Base-by-base conservation (phyloP, 179 eudicot genomes). In the Heliamphora pulchella region DNA sequence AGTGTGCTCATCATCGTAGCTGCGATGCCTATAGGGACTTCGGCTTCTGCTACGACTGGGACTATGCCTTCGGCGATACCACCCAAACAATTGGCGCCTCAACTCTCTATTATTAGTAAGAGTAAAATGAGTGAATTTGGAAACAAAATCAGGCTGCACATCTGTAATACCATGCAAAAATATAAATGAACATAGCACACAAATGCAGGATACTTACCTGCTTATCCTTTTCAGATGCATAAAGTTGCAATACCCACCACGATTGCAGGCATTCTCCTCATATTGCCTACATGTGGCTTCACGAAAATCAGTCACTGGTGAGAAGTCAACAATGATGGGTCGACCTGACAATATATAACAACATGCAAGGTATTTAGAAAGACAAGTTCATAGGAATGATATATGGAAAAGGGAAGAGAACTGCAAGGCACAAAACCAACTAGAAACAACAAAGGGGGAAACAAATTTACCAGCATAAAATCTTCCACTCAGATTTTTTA, bases 241-340 rank as follows among this genome's bases (percentile, higher is more conserved):
- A 81, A 94, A 94, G 80, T 94, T 94, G 88, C 97, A 94, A 71
- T 91, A 94, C 54, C 98, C 98, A 82, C 97, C 98, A 59, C 98
- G 88, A 71, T 89, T 91, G 89, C 98, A 94, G n/a, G 89, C 91
- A 81, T 94, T 90, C 76, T 94, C 98, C 82, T 94, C 98, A 72
- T 94, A 94, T 75, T 94, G 98, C 83, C 98, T 87, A 82, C 98
- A 94, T 59, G 98, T 94, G 80, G 97, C 98, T 86, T 94, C 98
- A 71, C 98, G 96, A 59, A 94, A 94, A 86, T 94, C 98, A 43
- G 98, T 94, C 77, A 94, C 98, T 9, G 98, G 98, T 61, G 97
- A 94, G 87, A 91, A 94, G 87, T 94, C 98, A 14, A 93, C 97
- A 74, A 94, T 93, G 65, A 94, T 94, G 18, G 98, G 98, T 58